A percentile compares a stretch with the other conserved stretches of the same genome.
These are phyloP conservation scores for Xylaria telfairii DNA, from an alignment of 495 filamentous ascomycete genomes.

Conservation along the genomic window DNA sequence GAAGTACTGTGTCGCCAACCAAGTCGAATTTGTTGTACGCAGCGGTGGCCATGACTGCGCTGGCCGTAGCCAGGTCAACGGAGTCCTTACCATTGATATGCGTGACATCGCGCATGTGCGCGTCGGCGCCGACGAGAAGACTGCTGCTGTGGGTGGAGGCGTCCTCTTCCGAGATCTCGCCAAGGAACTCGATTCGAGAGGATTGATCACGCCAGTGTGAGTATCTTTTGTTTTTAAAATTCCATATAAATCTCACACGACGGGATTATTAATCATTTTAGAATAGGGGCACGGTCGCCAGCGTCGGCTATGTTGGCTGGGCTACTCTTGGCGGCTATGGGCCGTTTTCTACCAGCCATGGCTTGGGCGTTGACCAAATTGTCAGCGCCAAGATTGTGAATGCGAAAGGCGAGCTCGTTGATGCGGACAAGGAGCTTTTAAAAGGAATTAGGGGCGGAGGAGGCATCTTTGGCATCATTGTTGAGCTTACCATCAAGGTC, in stretches of 20 bases:
- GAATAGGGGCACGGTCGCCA: conserved; percentile 38
- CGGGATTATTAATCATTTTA: background rate
- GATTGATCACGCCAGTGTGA: conserved; percentile 40
- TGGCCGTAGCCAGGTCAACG: conserved; percentile 38
- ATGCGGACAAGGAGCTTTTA: conserved; percentile 35
- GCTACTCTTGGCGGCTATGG: conserved; percentile 50
- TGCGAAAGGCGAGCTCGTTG: conserved; percentile 39
- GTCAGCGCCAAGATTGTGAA: conserved; percentile 37
- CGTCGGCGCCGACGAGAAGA: conserved; percentile 32
- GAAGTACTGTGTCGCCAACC: conserved; percentile 29
- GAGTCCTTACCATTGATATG: conserved; percentile 46
- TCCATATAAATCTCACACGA: background rate
- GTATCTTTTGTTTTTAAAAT: background rate
- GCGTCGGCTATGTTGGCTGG: conserved; percentile 50
- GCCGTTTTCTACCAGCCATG: conserved; percentile 42
- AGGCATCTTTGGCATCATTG: conserved; percentile 54
- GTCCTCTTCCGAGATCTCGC: conserved; percentile 39
- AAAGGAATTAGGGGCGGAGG: conserved; percentile 50
- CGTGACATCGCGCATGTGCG: conserved; percentile 43
- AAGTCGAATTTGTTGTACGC: conserved; percentile 44
- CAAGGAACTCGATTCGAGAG: conserved; percentile 36
- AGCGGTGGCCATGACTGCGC: conserved; percentile 51
- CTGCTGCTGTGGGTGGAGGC: conserved; percentile 48
- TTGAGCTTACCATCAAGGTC: conserved; percentile 36
- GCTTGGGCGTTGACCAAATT: conserved; percentile 48